phyloP scores from a whole-genome alignment of 108 stramenopile species.

The Cyclotella sp. region DNA sequence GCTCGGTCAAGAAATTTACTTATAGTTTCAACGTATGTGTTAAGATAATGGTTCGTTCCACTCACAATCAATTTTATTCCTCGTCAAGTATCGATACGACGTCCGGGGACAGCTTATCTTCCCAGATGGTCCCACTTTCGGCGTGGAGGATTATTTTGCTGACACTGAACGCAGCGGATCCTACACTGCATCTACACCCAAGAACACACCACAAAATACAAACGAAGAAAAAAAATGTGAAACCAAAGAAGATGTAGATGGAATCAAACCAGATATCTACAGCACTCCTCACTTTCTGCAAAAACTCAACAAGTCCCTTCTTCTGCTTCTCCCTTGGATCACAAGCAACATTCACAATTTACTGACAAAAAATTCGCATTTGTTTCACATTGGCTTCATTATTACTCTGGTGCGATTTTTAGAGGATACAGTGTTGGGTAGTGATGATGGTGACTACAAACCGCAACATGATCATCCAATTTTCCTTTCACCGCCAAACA shows the following conservation, averaged over 20 bases:
- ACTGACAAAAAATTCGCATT: slow-evolving; percentile 54
- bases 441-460: slow-evolving; percentile 22
- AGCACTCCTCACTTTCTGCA: slow-evolving; percentile 19
- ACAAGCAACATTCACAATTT: slow-evolving; percentile 49
- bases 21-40: neutral
- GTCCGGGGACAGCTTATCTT: slow-evolving; percentile 57
- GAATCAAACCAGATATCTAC: slow-evolving; percentile 2
- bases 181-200: neutral
- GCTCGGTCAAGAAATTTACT: neutral
- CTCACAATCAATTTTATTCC: neutral
- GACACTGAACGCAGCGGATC: slow-evolving; percentile 1
- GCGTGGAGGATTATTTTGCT: slow-evolving; percentile 38
- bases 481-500: neutral
- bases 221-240: neutral
- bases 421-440: slow-evolving; percentile 36
- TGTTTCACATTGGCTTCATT: slow-evolving; percentile 67
- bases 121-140: slow-evolving; percentile 66
- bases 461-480: neutral
- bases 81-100: slow-evolving; percentile 58
- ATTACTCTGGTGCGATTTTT: slow-evolving; percentile 49
- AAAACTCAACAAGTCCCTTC: slow-evolving; percentile 58
- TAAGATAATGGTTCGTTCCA: neutral
- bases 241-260: neutral
- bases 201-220: neutral
- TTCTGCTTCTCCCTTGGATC: slow-evolving; percentile 62